Evolutionary conservation across 2,329 filamentous ascomycete genomes (phyloP).

Genomic region (Meredithiella fracta): DNA sequence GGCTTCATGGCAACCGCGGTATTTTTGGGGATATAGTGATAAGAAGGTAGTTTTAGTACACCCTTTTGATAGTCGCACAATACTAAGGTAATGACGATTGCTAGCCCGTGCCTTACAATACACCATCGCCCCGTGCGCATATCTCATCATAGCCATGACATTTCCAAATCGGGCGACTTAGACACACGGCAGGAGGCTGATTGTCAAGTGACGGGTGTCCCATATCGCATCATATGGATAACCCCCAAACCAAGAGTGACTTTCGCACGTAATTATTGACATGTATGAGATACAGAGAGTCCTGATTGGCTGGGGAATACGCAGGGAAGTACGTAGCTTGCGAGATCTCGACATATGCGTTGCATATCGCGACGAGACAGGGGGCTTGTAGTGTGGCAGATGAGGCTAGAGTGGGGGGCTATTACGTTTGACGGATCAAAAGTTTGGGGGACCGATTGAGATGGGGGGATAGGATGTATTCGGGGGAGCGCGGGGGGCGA

Average conservation of each 20-base stretch:
- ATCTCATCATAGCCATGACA: too few relatives aligned
- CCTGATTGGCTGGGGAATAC: neutral
- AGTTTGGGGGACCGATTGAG: neutral
- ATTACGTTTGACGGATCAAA: too few relatives aligned
- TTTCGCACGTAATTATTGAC: neutral
- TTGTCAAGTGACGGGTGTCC: neutral
- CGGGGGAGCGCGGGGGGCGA: too few relatives aligned
- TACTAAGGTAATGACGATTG: too few relatives aligned
- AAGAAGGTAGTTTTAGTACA: too few relatives aligned
- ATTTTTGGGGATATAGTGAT: too few relatives aligned
- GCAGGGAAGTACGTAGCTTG: neutral
- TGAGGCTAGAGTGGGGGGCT: neutral
- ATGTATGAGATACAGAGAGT: neutral
- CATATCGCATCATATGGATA: neutral
- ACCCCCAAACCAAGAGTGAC: neutral
- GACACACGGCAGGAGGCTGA: neutral
- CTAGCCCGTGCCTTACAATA: too few relatives aligned
- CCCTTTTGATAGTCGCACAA: too few relatives aligned
- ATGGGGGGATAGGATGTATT: too few relatives aligned
- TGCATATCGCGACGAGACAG: neutral
- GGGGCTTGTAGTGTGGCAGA: neutral
- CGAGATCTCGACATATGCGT: slow-evolving; percentile 4
- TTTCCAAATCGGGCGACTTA: too few relatives aligned
- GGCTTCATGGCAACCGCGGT: too few relatives aligned
- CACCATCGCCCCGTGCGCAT: too few relatives aligned